Percentiles rank a stretch among this genome's conserved stretches.
Conservation (phyloP, 2,329 filamentous ascomycete species). For the Colletotrichum caudatum region DNA sequence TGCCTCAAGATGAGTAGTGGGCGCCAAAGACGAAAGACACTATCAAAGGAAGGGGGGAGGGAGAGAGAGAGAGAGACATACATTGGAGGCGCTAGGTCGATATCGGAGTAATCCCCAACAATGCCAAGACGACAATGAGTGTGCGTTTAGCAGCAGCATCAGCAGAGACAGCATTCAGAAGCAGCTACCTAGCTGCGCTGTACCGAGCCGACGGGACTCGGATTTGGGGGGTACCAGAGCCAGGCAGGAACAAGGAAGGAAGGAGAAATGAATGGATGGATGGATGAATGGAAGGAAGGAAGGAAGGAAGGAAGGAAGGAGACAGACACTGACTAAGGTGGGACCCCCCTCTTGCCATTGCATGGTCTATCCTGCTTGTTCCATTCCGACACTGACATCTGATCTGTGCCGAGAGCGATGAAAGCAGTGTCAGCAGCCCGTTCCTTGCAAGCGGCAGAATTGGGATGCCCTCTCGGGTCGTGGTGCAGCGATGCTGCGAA, state of each 20-base stretch:
- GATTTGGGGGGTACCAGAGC: not conserved
- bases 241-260: not conserved
- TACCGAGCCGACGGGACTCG: conserved; percentile 24
- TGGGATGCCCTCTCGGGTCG: not conserved
- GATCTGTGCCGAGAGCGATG: not conserved
- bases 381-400: not conserved
- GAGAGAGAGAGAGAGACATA: too few relatives aligned
- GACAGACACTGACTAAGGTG: conserved; percentile 4
- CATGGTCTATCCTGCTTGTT: not conserved
- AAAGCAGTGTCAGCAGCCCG: not conserved
- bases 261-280: too few relatives aligned
- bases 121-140: not conserved
- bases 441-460: conserved; percentile 1
- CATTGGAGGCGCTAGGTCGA: conserved; percentile 1
- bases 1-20: not conserved
- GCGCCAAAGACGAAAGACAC: conserved; percentile 1
- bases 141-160: not conserved
- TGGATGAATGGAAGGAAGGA: too few relatives aligned
- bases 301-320: not conserved
- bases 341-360: not conserved
- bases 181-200: not conserved
- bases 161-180: not conserved
- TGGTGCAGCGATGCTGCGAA: conserved; percentile 18
- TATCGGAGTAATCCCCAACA: not conserved
- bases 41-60: not conserved